Base-by-base conservation (phyloP, 192 early-diverging fungal genomes). In the Umbelopsis sp. region DNA sequence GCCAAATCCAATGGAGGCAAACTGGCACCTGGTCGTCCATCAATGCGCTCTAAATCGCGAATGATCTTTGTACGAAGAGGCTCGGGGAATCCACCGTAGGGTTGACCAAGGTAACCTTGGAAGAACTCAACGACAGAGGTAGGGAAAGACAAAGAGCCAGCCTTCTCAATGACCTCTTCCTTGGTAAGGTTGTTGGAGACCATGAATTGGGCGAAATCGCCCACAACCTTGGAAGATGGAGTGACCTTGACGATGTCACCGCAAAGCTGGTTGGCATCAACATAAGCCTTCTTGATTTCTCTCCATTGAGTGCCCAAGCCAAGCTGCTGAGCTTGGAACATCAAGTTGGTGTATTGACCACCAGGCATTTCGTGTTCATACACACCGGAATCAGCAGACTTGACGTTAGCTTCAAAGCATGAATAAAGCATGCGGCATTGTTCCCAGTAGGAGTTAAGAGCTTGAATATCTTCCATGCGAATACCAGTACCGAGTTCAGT, bases 191-290 rank as follows among this genome's bases (percentile, higher is more conserved):
- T 88, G 82, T 95, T 94, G 37, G 95, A 91, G 21, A 97, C 97
- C 93, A 98, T 93, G 73, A 98, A 96, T 84, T 98, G 97, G 41
- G 97, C 97, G 68, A 98, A 87, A 83, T 98, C 97, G 50, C 97
- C 97, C 15, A 98, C 95, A 16, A 98, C 97, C 86, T 98, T 98
- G 83, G 92, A 94, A 70, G 94, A 95, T 18, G 97, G 97, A 11
- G 97, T 98, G 46, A 98, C 97, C 89, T 98, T 98, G 75, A 95
- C 92, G 77, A 98, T 93, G 68, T 97, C 95, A 49, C 97, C 97
- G 77, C 94, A 95, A 64, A 98, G 85, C 67, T 82, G 79, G 79
- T 98, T 98, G 46, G 97, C 95, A 37, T 91, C 91, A 22, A 87
- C 85, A 72, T 98, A 98, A 3, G 95, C 94, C 30, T 83, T 82